phyloP scores from a whole-genome alignment of 441 rosid genomes.

The Gossypium laxum region DNA sequence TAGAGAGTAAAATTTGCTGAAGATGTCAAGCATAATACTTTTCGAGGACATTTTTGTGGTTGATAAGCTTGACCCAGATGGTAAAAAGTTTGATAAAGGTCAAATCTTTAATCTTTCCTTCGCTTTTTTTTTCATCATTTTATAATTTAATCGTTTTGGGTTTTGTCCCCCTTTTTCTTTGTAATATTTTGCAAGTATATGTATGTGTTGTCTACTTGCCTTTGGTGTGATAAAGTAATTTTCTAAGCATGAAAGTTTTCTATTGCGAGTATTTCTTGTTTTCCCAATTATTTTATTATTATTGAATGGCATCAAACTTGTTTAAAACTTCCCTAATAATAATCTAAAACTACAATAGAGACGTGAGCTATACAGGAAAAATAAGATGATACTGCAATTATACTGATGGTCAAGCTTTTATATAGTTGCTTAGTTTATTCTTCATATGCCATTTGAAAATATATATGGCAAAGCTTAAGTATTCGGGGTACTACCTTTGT shows the following conservation, averaged over 20 bases:
- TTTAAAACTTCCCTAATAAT: not conserved
- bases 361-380: not conserved
- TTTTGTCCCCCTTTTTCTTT: not conserved
- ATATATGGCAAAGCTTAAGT: not conserved
- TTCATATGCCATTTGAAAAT: not conserved
- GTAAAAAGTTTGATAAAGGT: slow-evolving; percentile 73
- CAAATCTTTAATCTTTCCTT: not conserved
- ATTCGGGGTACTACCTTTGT: not conserved
- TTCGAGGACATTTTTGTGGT: slow-evolving; percentile 57
- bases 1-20: not conserved
- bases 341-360: not conserved
- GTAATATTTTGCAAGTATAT: not conserved
- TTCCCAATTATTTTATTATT: not conserved
- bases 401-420: not conserved
- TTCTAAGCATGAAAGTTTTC: not conserved
- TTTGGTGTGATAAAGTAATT: not conserved
- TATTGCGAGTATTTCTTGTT: not conserved
- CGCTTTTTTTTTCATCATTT: not conserved
- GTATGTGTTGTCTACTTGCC: not conserved
- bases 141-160: not conserved
- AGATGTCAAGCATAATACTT: slow-evolving; percentile 14
- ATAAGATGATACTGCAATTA: not conserved
- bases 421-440: not conserved
- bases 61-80: slow-evolving; percentile 48
- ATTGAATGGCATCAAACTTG: not conserved